Percentiles rank a stretch among this genome's conserved stretches.
Evolutionary conservation across 345 rosid genomes (phyloP).

Genomic region (Punica granatum): DNA sequence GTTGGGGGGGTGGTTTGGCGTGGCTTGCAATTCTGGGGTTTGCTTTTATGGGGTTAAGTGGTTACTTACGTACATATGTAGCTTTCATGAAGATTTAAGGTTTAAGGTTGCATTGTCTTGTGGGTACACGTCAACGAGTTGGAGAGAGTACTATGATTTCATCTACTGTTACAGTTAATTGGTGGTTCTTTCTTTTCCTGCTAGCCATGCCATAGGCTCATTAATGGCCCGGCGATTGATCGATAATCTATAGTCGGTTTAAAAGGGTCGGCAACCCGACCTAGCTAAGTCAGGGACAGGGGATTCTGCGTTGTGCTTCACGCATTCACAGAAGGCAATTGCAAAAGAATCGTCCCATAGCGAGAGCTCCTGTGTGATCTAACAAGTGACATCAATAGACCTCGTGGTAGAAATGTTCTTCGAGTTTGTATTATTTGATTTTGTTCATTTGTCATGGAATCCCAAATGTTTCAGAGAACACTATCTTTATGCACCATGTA

Average conservation of each 20-base stretch:
- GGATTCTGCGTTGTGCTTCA: no score
- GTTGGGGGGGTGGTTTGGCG: slow-evolving; percentile 11
- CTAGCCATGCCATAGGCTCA: background rate
- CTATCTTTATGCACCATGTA: no score
- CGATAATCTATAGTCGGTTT: background rate
- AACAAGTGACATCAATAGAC: no score
- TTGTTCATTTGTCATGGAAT: no score
- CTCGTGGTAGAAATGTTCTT: no score
- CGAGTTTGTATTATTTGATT: no score
- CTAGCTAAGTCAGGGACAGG: no score
- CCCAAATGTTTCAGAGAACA: no score
- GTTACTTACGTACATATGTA: background rate
- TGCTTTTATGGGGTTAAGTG: background rate
- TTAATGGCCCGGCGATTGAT: background rate
- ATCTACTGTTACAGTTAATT: background rate
- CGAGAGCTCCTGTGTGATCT: no score
- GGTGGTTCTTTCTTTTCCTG: background rate
- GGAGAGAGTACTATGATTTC: background rate
- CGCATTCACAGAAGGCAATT: no score
- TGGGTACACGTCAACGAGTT: background rate
- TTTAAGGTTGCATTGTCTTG: slow-evolving; percentile 3
- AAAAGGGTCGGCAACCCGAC: background rate
- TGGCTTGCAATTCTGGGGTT: slow-evolving; percentile 35
- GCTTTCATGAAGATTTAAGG: background rate
- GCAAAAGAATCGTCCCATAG: no score